These are phyloP conservation scores for Rhododendron molle DNA, from an alignment of 148 eudicot species.

Conservation along the genomic window DNA sequence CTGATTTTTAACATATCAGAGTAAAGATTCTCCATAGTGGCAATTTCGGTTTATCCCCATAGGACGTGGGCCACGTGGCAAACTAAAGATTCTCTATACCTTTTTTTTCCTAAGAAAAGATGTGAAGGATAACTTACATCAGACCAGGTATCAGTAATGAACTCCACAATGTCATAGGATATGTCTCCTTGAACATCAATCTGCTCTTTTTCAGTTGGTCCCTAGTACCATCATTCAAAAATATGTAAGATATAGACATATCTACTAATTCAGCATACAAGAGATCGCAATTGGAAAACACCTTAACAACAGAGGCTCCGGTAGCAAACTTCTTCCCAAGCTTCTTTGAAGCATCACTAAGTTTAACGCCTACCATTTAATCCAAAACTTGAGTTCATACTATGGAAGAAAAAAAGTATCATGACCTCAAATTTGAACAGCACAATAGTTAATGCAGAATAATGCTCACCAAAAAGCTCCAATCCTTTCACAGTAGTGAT, in stretches of 20 bases:
- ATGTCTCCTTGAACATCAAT: conserved; percentile 99
- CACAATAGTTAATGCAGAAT: not conserved
- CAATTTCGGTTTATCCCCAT: not conserved
- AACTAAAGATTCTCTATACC: not conserved
- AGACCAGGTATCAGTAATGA: conserved; percentile 91
- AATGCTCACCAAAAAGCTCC: conserved; percentile 71
- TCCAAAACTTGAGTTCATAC: not conserved
- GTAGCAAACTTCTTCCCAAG: conserved; percentile 98
- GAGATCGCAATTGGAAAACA: conserved; percentile 15
- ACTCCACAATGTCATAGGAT: conserved; percentile 81
- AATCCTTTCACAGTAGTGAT: conserved; percentile 94
- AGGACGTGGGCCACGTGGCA: not conserved
- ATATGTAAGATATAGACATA: not conserved
- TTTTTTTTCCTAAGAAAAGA: not conserved
- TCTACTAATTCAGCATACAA: not conserved
- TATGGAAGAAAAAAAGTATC: not conserved
- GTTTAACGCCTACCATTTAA: conserved; percentile 60
- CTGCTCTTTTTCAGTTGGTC: conserved; percentile 95
- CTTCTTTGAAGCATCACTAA: conserved; percentile 94
- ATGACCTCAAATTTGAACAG: not conserved
- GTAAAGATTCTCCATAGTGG: not conserved
- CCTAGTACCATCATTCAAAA: conserved; percentile 33
- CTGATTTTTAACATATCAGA: not conserved
- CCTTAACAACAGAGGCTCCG: conserved; percentile 97
- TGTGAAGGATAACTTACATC: conserved; percentile 50